Evolutionary conservation across 192 early-diverging fungal species (phyloP).

Genomic region (Mortierella claussenii): DNA sequence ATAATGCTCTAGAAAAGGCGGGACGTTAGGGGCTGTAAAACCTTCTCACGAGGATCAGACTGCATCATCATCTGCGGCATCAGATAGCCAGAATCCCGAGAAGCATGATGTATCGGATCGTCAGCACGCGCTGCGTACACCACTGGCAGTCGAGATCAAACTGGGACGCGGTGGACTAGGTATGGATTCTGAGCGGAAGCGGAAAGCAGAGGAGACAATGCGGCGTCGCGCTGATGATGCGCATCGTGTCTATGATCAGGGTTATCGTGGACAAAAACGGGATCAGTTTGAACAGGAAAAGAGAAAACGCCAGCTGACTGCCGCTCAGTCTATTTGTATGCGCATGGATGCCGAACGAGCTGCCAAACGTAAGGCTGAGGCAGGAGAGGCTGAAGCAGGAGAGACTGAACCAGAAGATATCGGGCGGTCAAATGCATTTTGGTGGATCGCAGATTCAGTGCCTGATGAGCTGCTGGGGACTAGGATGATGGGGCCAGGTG

Average conservation of each 20-base stretch:
- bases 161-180: slow-evolving; percentile 61
- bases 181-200: slow-evolving; percentile 53
- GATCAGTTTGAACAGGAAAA: slow-evolving; percentile 45
- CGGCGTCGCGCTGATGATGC: slow-evolving; percentile 19
- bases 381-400: not conserved
- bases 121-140: slow-evolving; percentile 9
- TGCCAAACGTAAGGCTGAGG: not conserved
- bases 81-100: not conserved
- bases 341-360: slow-evolving; percentile 47
- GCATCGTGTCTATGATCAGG: slow-evolving; percentile 48
- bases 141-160: slow-evolving; percentile 35
- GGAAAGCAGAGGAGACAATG: slow-evolving; percentile 47
- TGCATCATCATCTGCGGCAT: no score
- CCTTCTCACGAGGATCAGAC: no score
- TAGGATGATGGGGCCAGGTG: slow-evolving; percentile 31
- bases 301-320: slow-evolving; percentile 40
- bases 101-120: not conserved
- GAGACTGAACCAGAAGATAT: not conserved
- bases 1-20: slow-evolving; percentile 56
- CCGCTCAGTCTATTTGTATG: slow-evolving; percentile 54
- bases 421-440: slow-evolving; percentile 38
- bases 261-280: slow-evolving; percentile 47
- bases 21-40: slow-evolving; percentile 46
- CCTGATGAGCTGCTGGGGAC: slow-evolving; percentile 42
- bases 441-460: slow-evolving; percentile 41